phyloP scores from a whole-genome alignment of 805 yeast genomes.

The Pichia kluyveri region DNA sequence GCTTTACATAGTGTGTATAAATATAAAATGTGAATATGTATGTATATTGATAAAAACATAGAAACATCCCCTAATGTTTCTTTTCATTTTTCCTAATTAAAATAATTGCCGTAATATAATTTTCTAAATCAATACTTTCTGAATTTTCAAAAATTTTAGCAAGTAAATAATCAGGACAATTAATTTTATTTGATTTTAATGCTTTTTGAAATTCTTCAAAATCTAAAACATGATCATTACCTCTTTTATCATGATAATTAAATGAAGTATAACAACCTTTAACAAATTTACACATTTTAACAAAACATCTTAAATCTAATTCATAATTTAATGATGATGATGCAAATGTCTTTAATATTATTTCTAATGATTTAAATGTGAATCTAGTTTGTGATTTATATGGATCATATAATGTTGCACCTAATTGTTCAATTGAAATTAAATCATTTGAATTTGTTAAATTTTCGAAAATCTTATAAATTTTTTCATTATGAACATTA shows the following conservation, averaged over 20 bases:
- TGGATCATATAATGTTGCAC: slow-evolving; percentile 17
- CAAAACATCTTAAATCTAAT: slow-evolving; percentile 21
- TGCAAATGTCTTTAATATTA: slow-evolving; percentile 16
- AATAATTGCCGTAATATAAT: slow-evolving; percentile 21
- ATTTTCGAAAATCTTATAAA: slow-evolving; percentile 13
- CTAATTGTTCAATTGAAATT: slow-evolving; percentile 11
- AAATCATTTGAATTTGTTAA: slow-evolving; percentile 11
- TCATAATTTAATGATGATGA: slow-evolving; percentile 7
- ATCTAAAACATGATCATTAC: slow-evolving; percentile 18
- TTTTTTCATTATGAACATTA: slow-evolving; percentile 16
- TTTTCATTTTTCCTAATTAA: slow-evolving; percentile 17
- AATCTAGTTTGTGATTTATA: slow-evolving; percentile 13
- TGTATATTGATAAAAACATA: too few relatives aligned
- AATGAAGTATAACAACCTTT: slow-evolving; percentile 26
- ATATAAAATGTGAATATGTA: too few relatives aligned
- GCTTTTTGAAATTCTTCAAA: slow-evolving; percentile 22
- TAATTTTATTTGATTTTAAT: slow-evolving; percentile 16
- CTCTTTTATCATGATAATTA: slow-evolving; percentile 18
- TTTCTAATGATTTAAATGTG: slow-evolving; percentile 12
- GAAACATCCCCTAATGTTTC: not conserved
- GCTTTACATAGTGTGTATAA: too few relatives aligned
- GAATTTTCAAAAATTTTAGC: slow-evolving; percentile 15
- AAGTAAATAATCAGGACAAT: slow-evolving; percentile 17
- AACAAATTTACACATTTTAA: slow-evolving; percentile 21
- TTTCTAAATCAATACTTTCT: slow-evolving; percentile 18